phyloP scores from a whole-genome alignment of 768 basidiomycete species.

The Mycena sanguinolenta region DNA sequence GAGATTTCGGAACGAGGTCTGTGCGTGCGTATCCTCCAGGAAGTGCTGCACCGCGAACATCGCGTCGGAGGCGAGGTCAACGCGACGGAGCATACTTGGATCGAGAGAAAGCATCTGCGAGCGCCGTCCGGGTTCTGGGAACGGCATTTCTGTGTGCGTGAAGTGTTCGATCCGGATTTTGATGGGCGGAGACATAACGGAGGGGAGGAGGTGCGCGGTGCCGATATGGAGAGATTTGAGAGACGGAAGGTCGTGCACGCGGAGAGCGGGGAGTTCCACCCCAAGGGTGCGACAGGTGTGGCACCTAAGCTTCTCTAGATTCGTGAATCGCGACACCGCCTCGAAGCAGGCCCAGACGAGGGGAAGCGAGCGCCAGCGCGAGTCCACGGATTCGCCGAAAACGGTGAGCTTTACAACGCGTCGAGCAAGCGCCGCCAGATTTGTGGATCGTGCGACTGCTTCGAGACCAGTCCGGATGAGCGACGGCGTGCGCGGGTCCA shows the following conservation, averaged over 20 bases:
- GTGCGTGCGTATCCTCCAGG: background rate
- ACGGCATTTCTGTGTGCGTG: background rate
- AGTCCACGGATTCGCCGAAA: too few species aligned
- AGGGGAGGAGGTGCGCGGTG: too few species aligned
- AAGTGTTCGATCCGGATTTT: background rate
- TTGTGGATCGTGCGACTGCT: background rate
- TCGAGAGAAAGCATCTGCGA: background rate
- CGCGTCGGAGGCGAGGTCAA: background rate
- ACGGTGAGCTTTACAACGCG: too few species aligned
- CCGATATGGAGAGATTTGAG: too few species aligned
- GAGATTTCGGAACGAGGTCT: background rate
- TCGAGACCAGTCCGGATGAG: background rate
- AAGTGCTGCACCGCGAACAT: background rate
- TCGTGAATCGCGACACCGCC: background rate
- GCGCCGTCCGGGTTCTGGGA: background rate
- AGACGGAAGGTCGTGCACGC: background rate
- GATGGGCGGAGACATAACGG: too few species aligned
- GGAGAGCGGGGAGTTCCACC: background rate
- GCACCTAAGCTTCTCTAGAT: background rate
- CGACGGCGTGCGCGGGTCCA: background rate
- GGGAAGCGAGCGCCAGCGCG: too few species aligned
- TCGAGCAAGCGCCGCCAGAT: too few species aligned
- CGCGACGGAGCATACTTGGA: background rate
- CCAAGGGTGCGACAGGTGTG: background rate
- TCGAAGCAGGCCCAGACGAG: too few species aligned